phyloP scores from a whole-genome alignment of 768 basidiomycete species.

The Tylopilus sp. region DNA sequence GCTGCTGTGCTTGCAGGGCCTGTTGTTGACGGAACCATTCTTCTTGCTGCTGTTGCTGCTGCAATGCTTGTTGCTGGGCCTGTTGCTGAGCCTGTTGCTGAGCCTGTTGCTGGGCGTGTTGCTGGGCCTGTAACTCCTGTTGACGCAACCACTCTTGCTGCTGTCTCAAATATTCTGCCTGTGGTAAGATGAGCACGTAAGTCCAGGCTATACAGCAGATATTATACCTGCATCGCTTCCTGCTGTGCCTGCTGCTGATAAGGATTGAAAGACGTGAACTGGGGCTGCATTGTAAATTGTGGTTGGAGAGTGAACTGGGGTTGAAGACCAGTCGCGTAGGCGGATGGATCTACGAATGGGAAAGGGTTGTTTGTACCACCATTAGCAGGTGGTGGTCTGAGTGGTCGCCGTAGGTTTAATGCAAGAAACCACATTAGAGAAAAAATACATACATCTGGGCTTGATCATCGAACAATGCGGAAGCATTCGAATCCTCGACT shows the following conservation, averaged over 20 bases:
- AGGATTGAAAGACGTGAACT: conserved; percentile 91
- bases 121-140: conserved; percentile 42
- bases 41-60: conserved; percentile 41
- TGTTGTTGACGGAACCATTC: conserved; percentile 66
- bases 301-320: conserved; percentile 79
- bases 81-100: conserved; percentile 41
- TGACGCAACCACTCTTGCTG: conserved; percentile 73
- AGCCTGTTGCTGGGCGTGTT: conserved; percentile 46
- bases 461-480: conserved; percentile 82
- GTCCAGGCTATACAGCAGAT: background rate
- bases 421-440: conserved; percentile 2
- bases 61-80: conserved; percentile 34
- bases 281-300: conserved; percentile 72
- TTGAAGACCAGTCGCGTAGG: conserved; percentile 55
- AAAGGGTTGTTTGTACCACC: conserved; percentile 50
- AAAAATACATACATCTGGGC: conserved; percentile 63
- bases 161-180: conserved; percentile 45
- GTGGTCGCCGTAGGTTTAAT: conserved; percentile 2
- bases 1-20: conserved; percentile 43
- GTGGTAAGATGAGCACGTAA: conserved; percentile 6
- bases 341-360: conserved; percentile 58
- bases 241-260: conserved; percentile 92
- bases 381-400: conserved; percentile 31
- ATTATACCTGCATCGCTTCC: conserved; percentile 66
- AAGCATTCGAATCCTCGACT: conserved; percentile 69